Base-by-base conservation (phyloP, 371 early-diverging fungal genomes). In the Basidiobolus meristosporus region DNA sequence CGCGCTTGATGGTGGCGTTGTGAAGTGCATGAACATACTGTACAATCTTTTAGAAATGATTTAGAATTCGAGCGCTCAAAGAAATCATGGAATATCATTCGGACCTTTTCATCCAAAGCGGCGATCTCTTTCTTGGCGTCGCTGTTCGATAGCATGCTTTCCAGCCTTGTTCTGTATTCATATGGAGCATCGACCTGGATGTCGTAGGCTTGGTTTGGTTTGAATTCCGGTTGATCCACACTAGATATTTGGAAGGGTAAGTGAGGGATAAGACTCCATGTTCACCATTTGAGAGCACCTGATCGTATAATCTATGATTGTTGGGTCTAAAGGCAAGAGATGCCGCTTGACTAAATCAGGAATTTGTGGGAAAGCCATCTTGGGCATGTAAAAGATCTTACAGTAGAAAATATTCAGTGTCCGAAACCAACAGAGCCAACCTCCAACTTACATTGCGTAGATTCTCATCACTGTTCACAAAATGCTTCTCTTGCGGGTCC, bases 171-270 rank as follows among this genome's bases (percentile, higher is more conserved):
- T 37, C 72, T 65, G 15, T 63, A 44, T 17, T 55, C 46, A 47
- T 89, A 90, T 40, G 86, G 90, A 1, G 85, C 49, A 40, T 92
- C 93, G 0, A 96, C 87, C 37, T 87, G 77, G 31, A 96, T 56
- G 53, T 96, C 97, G 49, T 73, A 84, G 30, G 77, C 80, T 48
- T 70, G 69, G 36, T 66, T 58, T 16, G 68, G 66, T 36, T 59
- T 61, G 45, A 69, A 59, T 38, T 65, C 67, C 31, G 65, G 73
- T 32, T 71, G 70, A 48, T 81, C 73, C 21, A 77, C 75, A 1
- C 71, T 59, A 43, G 41, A 19, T 19, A 37, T 48, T 17, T n/a
- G 17, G 3, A 28, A 44, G 14, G 16, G 11, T 40, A 5, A 42
- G 14, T 19, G n/a, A 26, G 18, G 26, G 5, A 42, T 11, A 26